Evolutionary conservation across 2,329 filamentous ascomycete genomes (phyloP), one percentile per base, ranked within the genome.

Genomic region (Cercospora sp.): DNA sequence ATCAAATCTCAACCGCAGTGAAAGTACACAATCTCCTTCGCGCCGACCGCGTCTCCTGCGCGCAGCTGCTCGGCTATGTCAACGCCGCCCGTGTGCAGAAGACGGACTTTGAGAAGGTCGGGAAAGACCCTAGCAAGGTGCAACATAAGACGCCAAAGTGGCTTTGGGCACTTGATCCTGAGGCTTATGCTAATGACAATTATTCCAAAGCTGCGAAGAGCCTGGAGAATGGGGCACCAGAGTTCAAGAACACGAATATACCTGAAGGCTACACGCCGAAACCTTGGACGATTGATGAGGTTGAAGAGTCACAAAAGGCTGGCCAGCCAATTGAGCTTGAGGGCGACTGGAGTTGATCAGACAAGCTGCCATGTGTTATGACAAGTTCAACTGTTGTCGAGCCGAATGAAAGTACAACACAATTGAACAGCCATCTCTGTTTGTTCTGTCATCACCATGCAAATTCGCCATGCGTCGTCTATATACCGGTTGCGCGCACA

Each of bases 11-110:
- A 1, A 62, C 60, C 13, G 72, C 73, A 2, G 71, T 74, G 51
- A 67, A 70, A 21, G 78, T 77, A 6, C 79, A 80, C 67, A 78
- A 78, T 32, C 75, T 79, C 18, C 68, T 80, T 0, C 67, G 74
- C 30, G 66, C 67, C 21, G 71, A 71, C 10, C 71, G 73, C 3
- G 74, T 71, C 24, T 69, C 73, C 3, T 72, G 66, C 55, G 60
- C 66, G 8, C 73, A 76, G 30, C 65, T 74, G 3, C 66, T 74
- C 0, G 73, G 72, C 18, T 75, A 74, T 60, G 67, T 66, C 16
- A 75, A 74, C 57, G 66, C 68, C 1, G 68, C 72, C 34, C 66
- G 70, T 40, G 66, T 73, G 13, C 73, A 74, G 28, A 72, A 74
- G 62, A 66, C 68, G 4, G 71, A 74, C 49, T 61, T 69, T 28